Evolutionary conservation across 148 eudicot genomes (phyloP).

Genomic region (Rhododendron ovatum): DNA sequence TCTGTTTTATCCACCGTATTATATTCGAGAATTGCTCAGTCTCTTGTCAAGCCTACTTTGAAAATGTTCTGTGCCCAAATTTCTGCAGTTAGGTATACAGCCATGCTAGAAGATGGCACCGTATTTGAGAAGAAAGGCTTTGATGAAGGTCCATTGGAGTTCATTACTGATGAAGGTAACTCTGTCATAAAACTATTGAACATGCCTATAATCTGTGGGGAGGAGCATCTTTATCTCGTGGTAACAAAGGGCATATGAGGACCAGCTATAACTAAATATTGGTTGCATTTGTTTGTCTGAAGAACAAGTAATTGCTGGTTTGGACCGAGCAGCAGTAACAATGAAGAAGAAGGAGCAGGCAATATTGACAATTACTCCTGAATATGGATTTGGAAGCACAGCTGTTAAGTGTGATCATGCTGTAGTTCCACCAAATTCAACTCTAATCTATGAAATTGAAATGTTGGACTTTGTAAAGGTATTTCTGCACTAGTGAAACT

Average conservation of each 20-base stretch:
- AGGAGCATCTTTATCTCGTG: not conserved
- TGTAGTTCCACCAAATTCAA: constrained; percentile 46
- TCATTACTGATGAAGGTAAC: constrained; percentile 63
- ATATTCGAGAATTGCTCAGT: not conserved
- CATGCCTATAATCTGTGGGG: not conserved
- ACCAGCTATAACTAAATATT: not conserved
- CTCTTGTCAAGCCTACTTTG: not conserved
- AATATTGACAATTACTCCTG: constrained; percentile 42
- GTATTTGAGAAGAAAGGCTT: constrained; percentile 56
- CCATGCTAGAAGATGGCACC: constrained; percentile 56
- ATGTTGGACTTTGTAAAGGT: constrained; percentile 62
- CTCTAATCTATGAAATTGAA: constrained; percentile 50
- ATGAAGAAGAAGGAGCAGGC: constrained; percentile 63
- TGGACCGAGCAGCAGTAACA: constrained; percentile 56
- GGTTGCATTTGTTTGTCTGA: constrained; percentile 6
- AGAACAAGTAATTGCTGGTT: constrained; percentile 64
- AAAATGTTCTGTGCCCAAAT: not conserved
- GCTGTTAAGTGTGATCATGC: constrained; percentile 46
- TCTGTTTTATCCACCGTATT: not conserved
- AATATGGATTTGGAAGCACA: constrained; percentile 49
- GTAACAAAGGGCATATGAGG: not conserved
- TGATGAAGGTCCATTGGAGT: constrained; percentile 52
- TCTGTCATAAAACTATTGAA: not conserved
- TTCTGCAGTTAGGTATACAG: constrained; percentile 54
- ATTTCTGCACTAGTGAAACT: not conserved